Conservation (phyloP, 257 asterid genomes). For the Solanum tarijense region DNA sequence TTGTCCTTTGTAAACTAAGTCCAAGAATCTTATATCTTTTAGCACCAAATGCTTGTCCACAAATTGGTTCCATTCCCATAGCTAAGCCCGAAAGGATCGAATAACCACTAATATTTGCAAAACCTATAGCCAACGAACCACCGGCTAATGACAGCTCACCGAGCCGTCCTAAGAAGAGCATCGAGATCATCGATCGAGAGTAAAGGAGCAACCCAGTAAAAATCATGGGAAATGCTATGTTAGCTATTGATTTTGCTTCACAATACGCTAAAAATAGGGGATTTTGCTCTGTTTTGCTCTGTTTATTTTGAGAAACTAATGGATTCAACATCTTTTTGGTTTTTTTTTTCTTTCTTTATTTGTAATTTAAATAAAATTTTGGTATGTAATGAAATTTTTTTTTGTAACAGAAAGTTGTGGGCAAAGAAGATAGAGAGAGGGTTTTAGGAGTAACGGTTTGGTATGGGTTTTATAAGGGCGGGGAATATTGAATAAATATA, state of each 20-base stretch:
- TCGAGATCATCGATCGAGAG: conserved; percentile 1
- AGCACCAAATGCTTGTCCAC: conserved; percentile 61
- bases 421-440: neutral
- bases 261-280: neutral
- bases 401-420: neutral
- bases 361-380: neutral
- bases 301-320: neutral
- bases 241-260: neutral
- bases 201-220: neutral
- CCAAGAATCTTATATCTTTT: conserved; percentile 35
- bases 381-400: neutral
- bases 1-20: conserved; percentile 30
- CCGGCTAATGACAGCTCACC: conserved; percentile 20
- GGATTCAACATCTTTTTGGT: neutral
- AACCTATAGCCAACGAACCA: conserved; percentile 43
- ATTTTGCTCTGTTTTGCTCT: neutral
- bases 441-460: neutral
- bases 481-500: neutral
- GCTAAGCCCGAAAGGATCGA: conserved; percentile 53
- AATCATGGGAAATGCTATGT: neutral
- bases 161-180: neutral
- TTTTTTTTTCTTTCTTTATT: neutral
- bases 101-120: conserved; percentile 47
- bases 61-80: conserved; percentile 58
- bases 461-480: neutral